These are phyloP conservation scores for Logfia minima DNA, from an alignment of 129 eudicot species.

Conservation along the genomic window DNA sequence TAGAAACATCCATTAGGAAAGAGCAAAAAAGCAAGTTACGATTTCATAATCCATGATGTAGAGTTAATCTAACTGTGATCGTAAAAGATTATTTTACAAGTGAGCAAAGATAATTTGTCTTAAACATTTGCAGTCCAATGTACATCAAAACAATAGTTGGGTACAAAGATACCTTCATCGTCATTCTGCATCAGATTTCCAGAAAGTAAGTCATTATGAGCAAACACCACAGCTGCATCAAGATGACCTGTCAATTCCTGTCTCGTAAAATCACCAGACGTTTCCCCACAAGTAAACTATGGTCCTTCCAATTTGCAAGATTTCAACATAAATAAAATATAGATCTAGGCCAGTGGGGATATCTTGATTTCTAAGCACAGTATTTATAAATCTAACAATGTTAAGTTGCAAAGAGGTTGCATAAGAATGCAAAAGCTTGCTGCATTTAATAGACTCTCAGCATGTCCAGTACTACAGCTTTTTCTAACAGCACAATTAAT, in stretches of 20 bases:
- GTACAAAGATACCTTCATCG: conserved; percentile 58
- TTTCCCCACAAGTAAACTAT: conserved; percentile 37
- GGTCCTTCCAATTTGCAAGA: conserved; percentile 16
- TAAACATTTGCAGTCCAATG: not conserved
- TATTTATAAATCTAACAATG: not conserved
- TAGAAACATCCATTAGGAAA: conserved; percentile 8
- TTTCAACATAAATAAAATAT: conserved; percentile 17
- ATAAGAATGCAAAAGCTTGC: not conserved
- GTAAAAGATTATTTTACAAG: not conserved
- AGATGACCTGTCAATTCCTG: conserved; percentile 87
- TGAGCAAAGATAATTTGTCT: not conserved
- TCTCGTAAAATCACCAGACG: conserved; percentile 40
- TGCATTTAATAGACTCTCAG: conserved; percentile 2
- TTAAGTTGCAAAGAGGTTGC: not conserved
- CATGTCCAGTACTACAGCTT: conserved; percentile 13
- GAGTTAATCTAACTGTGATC: not conserved
- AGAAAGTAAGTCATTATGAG: conserved; percentile 91
- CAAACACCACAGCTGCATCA: conserved; percentile 84
- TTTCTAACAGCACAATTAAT: not conserved
- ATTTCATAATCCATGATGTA: not conserved
- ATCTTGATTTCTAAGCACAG: not conserved
- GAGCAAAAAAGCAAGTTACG: not conserved
- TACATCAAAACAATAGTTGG: conserved; percentile 16
- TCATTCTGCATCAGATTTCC: conserved; percentile 95
- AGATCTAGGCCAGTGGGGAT: not conserved